phyloP scores from a whole-genome alignment of 2,329 filamentous ascomycete species.

The Lachnellula subtilissima region DNA sequence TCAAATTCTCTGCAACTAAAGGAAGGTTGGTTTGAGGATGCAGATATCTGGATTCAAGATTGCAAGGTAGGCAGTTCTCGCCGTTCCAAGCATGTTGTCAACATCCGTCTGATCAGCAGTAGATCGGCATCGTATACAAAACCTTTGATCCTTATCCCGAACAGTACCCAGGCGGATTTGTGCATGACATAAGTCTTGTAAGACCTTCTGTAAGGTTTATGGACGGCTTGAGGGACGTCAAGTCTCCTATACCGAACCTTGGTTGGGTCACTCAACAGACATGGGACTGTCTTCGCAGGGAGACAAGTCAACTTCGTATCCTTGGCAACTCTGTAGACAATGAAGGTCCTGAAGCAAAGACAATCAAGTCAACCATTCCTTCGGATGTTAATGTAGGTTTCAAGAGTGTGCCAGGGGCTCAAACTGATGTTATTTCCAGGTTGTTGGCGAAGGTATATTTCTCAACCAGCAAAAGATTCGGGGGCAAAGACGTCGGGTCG shows the following conservation, averaged over 20 bases:
- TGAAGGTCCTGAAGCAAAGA: not conserved
- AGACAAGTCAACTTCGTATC: not conserved
- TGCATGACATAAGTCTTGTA: constrained; percentile 4
- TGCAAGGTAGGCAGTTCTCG: not conserved
- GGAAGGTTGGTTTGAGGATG: not conserved
- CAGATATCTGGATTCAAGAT: not conserved
- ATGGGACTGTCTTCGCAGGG: constrained; percentile 1
- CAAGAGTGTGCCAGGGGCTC: not conserved
- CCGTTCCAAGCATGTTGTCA: not conserved
- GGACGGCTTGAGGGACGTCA: not conserved
- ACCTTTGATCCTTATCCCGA: constrained; percentile 2
- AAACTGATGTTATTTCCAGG: not conserved
- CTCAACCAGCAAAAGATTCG: not conserved
- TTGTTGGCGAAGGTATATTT: constrained; percentile 4
- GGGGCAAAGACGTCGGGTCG: not conserved
- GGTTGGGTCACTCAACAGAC: not conserved
- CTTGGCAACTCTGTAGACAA: not conserved
- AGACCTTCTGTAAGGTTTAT: not conserved
- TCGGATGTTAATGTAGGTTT: not conserved
- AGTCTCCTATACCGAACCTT: not conserved
- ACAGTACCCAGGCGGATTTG: constrained; percentile 1
- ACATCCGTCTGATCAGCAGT: not conserved
- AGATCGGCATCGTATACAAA: not conserved
- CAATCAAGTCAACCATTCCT: not conserved
- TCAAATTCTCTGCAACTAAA: not conserved